Evolutionary conservation across 495 filamentous ascomycete species (phyloP), one percentile per base, ranked within the genome.

Genomic region (Hypomontagnella submonticulosa): DNA sequence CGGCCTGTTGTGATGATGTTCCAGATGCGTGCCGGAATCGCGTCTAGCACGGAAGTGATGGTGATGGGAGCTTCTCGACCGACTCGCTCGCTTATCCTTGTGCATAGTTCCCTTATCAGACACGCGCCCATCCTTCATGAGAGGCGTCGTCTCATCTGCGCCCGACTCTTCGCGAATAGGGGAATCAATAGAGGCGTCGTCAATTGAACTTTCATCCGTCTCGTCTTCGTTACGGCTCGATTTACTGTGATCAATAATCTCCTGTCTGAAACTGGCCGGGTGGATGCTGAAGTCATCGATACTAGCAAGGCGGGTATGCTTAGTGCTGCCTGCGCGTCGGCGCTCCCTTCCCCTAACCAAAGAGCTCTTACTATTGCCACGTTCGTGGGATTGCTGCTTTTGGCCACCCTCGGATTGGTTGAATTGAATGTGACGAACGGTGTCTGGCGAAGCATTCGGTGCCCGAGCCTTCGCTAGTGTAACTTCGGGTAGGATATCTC

Each of bases 241-340:
- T 46, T 85, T 79, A 67, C 88, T 88, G 1, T 91, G 90, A 4
- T 87, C 89, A 60, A 97, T 94, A 59, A 99, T 95, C 4, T 94
- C 90, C 67, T 96, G 91, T 70, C 95, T 81, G 75, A 97, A 92
- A 61, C 89, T 92, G 10, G 90, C 88, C n/a, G 95, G 95, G 71
- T 97, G 90, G 33, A 93, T 89, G 64, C 87, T 87, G 58, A 97
- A 90, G 60, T 94, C 89, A 40, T 90, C 88, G 36, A 87, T 81
- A 59, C 80, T 88, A 18, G 77, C 71, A 33, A 87, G 77, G 18
- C 81, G 83, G 59, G 73, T 76, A 50, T 79, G 81, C 73, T 73
- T 83, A 78, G 63, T 64, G 37, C 80, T 81, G 57, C 81, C 85
- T 46, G 83, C 82, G 9, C 84, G 78, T 47, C 84, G 83, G 49